Evolutionary conservation across 2,329 filamentous ascomycete species (phyloP).

Genomic region (Teratosphaeria epicoccoides): DNA sequence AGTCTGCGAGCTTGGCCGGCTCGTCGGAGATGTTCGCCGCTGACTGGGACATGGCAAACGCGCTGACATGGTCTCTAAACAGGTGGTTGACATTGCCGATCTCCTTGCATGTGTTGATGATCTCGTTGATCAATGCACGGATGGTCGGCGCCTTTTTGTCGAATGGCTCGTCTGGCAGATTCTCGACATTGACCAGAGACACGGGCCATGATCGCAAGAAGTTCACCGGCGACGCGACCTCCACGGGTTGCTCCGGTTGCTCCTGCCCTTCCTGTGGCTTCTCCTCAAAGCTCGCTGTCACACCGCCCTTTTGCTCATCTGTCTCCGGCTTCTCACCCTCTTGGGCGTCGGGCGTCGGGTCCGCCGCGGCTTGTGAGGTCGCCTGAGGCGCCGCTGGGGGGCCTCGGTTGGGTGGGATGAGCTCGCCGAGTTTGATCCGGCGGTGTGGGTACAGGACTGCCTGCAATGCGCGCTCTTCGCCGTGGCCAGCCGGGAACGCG

Average conservation of each 20-base stretch:
- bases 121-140: conserved; percentile 88
- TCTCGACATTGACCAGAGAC: conserved; percentile 91
- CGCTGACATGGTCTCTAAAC: conserved; percentile 94
- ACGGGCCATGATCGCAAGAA: conserved; percentile 88
- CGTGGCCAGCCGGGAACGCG: conserved; percentile 72
- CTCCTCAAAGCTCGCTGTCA: conserved; percentile 85
- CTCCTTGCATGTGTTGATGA: conserved; percentile 98
- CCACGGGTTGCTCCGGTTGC: conserved; percentile 39
- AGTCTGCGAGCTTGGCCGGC: conserved; percentile 89
- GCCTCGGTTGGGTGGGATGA: conserved; percentile 57
- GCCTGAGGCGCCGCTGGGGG: conserved; percentile 36
- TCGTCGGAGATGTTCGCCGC: conserved; percentile 92
- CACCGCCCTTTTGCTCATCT: conserved; percentile 73
- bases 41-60: conserved; percentile 90
- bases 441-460: conserved; percentile 94
- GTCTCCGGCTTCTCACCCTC: conserved; percentile 38
- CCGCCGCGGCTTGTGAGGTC: conserved; percentile 42
- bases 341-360: conserved; percentile 11
- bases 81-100: conserved; percentile 87
- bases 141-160: conserved; percentile 85
- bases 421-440: conserved; percentile 75
- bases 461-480: conserved; percentile 69
- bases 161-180: conserved; percentile 75
- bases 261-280: conserved; percentile 25
- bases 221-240: conserved; percentile 55